Percentiles rank a stretch among this genome's conserved stretches.
phyloP scores from a whole-genome alignment of 192 early-diverging fungal species.

The Backusella luteola region DNA sequence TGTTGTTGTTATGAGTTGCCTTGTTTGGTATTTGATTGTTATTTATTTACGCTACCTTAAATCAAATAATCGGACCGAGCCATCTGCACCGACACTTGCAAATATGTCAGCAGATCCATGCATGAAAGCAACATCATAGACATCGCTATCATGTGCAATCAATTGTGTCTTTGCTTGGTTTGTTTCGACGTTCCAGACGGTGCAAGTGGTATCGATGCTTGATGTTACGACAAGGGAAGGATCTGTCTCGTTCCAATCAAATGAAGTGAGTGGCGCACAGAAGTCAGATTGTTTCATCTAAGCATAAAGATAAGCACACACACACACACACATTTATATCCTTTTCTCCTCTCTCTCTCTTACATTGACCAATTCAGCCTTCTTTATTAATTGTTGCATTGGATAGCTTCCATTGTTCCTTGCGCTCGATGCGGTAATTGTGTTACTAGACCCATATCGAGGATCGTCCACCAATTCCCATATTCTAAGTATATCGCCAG shows the following conservation, averaged over 20 bases:
- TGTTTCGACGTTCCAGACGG: constrained; percentile 97
- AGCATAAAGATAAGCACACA: background rate
- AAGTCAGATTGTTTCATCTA: constrained; percentile 68
- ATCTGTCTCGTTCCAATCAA: constrained; percentile 96
- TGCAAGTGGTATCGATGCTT: constrained; percentile 99
- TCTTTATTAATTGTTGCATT: constrained; percentile 40
- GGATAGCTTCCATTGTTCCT: constrained; percentile 20
- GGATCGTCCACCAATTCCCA: constrained; percentile 78
- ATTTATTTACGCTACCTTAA: constrained; percentile 53
- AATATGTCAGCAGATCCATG: constrained; percentile 82
- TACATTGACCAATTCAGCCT: constrained; percentile 62
- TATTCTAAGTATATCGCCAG: constrained; percentile 84
- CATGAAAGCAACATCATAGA: constrained; percentile 97
- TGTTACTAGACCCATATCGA: constrained; percentile 22
- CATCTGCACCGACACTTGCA: constrained; percentile 98
- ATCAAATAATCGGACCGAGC: constrained; percentile 97
- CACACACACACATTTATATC: background rate
- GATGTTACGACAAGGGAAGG: constrained; percentile 85
- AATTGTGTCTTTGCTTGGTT: constrained; percentile 97
- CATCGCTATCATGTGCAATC: constrained; percentile 98
- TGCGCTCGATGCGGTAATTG: constrained; percentile 36
- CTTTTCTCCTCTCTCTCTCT: constrained; percentile 6
- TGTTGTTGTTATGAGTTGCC: background rate
- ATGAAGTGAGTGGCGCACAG: constrained; percentile 89
- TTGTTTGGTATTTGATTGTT: constrained; percentile 5